A percentile compares a stretch with the other conserved stretches of the same genome.
These are phyloP conservation scores for Yamadazyma sp. DNA, from an alignment of 1,139 yeast species.

Conservation along the genomic window DNA sequence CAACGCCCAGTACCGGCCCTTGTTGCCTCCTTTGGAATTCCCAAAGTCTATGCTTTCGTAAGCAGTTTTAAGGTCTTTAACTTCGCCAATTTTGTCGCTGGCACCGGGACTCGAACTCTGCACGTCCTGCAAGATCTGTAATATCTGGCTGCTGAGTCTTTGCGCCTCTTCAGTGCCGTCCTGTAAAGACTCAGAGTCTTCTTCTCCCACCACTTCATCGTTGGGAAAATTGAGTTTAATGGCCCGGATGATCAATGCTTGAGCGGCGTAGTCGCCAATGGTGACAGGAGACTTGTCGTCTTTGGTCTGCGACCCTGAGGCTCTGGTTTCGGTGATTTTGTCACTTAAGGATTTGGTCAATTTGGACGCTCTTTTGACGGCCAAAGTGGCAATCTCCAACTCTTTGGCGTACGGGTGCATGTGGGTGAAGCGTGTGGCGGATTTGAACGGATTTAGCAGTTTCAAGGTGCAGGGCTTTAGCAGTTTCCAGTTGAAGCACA, in stretches of 20 bases:
- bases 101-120: conserved; percentile 32
- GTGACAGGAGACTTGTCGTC: conserved; percentile 94
- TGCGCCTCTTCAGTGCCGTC: conserved; percentile 39
- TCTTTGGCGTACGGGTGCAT: conserved; percentile 52
- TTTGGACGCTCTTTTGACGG: conserved; percentile 83
- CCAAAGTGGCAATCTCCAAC: conserved; percentile 76
- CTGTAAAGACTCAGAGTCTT: conserved; percentile 69
- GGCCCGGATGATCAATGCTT: conserved; percentile 86
- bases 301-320: conserved; percentile 70
- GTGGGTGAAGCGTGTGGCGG: too few relatives aligned
- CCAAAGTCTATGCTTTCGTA: conserved; percentile 76
- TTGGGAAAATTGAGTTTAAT: conserved; percentile 73
- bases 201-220: conserved; percentile 94
- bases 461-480: too few relatives aligned
- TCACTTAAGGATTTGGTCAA: conserved; percentile 74
- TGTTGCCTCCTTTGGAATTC: conserved; percentile 69
- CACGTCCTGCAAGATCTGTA: conserved; percentile 47
- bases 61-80: conserved; percentile 49
- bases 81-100: conserved; percentile 35
- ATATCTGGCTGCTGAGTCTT: conserved; percentile 42
- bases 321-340: conserved; percentile 57
- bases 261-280: conserved; percentile 95
- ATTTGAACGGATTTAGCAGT: background rate
- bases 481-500: too few relatives aligned
- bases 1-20: conserved; percentile 91